These are phyloP conservation scores for Onygena corvina DNA, from an alignment of 2,329 filamentous ascomycete genomes.

Conservation along the genomic window DNA sequence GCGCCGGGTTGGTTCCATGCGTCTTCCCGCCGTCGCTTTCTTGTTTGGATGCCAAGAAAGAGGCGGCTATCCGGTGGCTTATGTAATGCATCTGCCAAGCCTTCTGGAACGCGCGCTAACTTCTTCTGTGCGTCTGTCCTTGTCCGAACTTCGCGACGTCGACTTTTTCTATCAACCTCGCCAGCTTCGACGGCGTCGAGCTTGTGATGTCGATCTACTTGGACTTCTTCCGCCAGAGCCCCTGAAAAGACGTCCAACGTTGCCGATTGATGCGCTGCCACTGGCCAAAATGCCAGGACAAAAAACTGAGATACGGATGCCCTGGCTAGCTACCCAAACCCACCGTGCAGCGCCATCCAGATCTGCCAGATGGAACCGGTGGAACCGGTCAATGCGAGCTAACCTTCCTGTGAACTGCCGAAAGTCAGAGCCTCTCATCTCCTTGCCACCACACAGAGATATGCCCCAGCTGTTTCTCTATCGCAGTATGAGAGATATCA, in stretches of 20 bases:
- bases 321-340: not conserved
- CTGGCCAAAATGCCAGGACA: no score
- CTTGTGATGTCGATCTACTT: not conserved
- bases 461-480: not conserved
- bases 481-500: not conserved
- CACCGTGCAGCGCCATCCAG: not conserved
- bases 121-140: constrained; percentile 1
- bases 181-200: not conserved
- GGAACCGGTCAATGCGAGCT: not conserved
- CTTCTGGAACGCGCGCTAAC: not conserved
- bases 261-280: not conserved
- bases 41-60: not conserved
- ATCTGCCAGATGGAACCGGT: constrained; percentile 4
- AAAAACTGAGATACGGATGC: not conserved
- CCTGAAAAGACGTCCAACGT: no score
- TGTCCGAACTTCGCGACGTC: not conserved
- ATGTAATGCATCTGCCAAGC: not conserved
- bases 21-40: no score
- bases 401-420: constrained; percentile 4
- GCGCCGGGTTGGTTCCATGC: no score
- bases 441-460: constrained; percentile 2
- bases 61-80: not conserved
- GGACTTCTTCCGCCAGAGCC: no score
- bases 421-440: not conserved
- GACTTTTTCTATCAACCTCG: not conserved